Evolutionary conservation across 2,329 filamentous ascomycete species (phyloP).

Genomic region (Neopestalotiopsis sp.): DNA sequence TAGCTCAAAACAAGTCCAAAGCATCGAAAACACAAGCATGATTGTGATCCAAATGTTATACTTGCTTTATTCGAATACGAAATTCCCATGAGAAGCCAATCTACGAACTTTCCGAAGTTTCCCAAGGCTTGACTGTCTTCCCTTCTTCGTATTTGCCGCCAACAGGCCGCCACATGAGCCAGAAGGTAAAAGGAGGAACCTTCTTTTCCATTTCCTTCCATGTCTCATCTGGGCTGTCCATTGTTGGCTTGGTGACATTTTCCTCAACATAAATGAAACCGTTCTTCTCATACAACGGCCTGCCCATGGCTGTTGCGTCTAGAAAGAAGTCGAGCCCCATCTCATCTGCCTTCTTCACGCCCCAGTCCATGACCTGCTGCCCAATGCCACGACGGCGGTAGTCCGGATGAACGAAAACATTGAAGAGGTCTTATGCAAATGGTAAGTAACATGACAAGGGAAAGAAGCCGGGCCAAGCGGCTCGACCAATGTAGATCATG

Average conservation of each 20-base stretch:
- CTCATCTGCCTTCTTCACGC: slow-evolving; percentile 29
- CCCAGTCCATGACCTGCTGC: slow-evolving; percentile 32
- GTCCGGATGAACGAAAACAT: slow-evolving; percentile 31
- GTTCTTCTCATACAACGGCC: slow-evolving; percentile 20
- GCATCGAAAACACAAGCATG: too few relatives aligned
- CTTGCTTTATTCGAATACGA: neutral
- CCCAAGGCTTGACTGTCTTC: neutral
- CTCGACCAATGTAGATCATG: neutral
- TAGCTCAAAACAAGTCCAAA: too few relatives aligned
- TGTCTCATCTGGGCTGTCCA: slow-evolving; percentile 23
- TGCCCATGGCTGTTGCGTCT: slow-evolving; percentile 28
- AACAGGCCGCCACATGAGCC: slow-evolving; percentile 28
- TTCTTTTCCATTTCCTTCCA: slow-evolving; percentile 42
- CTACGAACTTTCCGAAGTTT: neutral
- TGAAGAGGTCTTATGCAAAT: slow-evolving; percentile 27
- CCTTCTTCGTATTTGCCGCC: slow-evolving; percentile 23
- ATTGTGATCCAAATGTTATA: too few relatives aligned
- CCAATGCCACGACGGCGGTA: slow-evolving; percentile 29
- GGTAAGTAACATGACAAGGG: neutral
- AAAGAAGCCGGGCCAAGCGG: neutral
- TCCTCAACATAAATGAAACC: neutral
- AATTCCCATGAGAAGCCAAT: neutral
- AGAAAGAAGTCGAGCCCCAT: slow-evolving; percentile 30
- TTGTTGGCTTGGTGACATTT: neutral
- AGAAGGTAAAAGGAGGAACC: slow-evolving; percentile 39